A percentile compares a stretch with the other conserved stretches of the same genome.
These are phyloP conservation scores for Chaetomium fimeti DNA, from an alignment of 495 filamentous ascomycete species.

Conservation along the genomic window DNA sequence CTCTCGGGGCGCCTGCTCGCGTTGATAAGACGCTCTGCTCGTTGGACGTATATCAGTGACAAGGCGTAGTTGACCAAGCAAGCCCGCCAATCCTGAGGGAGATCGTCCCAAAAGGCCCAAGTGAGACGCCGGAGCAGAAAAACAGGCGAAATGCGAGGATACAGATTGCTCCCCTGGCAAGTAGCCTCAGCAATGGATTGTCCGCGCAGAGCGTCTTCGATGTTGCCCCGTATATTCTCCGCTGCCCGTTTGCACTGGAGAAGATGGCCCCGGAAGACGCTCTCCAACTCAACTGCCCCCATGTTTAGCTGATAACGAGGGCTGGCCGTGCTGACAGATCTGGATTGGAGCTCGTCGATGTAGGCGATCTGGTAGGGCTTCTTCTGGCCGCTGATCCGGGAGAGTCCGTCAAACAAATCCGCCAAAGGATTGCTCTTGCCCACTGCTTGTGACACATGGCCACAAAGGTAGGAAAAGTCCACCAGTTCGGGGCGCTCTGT, in stretches of 20 bases:
- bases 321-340: not conserved
- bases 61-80: slow-evolving; percentile 42
- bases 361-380: slow-evolving; percentile 4
- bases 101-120: slow-evolving; percentile 24
- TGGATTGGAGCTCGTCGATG: slow-evolving; percentile 6
- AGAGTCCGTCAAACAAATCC: slow-evolving; percentile 3
- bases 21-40: slow-evolving; percentile 39
- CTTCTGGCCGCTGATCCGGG: not conserved
- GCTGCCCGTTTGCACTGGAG: not conserved
- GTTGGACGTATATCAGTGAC: slow-evolving; percentile 38
- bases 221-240: not conserved
- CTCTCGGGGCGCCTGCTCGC: slow-evolving; percentile 21
- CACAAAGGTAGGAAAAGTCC: not conserved
- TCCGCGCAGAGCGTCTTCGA: not conserved
- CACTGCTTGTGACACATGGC: not conserved
- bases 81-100: slow-evolving; percentile 34
- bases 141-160: slow-evolving; percentile 35
- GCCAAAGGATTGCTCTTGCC: not conserved
- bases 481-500: slow-evolving; percentile 9
- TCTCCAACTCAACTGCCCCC: not conserved
- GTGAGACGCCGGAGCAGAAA: slow-evolving; percentile 42
- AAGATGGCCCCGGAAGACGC: slow-evolving; percentile 1
- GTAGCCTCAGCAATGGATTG: slow-evolving; percentile 9
- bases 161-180: slow-evolving; percentile 13
- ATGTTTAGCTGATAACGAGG: not conserved